Conservation (phyloP, 2,329 filamentous ascomycete species). For the Scopulariopsis brevicaulis region DNA sequence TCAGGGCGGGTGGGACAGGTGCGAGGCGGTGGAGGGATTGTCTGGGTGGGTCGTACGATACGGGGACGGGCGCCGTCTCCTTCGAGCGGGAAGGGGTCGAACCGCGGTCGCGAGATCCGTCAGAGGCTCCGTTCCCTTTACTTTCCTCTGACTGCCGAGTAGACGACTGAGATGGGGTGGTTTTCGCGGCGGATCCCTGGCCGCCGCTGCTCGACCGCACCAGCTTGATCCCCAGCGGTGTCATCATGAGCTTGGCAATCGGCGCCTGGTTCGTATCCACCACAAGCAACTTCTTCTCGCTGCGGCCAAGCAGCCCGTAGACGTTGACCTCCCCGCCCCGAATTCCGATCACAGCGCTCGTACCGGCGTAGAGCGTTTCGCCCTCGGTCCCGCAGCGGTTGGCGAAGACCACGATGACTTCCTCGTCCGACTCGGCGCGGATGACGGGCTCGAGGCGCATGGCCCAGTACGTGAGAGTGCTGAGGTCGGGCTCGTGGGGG, state of each 20-base stretch:
- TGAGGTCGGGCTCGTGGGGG: conserved; percentile 51
- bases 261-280: conserved; percentile 46
- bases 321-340: conserved; percentile 52
- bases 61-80: not conserved
- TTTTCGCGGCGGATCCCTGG: not conserved
- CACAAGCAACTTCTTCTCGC: conserved; percentile 54
- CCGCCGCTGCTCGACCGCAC: not conserved
- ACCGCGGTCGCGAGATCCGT: not conserved
- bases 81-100: not conserved
- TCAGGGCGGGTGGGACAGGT: not conserved
- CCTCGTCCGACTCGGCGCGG: conserved; percentile 33
- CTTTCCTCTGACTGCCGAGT: not conserved
- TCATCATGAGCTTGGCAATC: conserved; percentile 28
- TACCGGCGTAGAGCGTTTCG: conserved; percentile 59
- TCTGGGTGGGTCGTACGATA: not conserved
- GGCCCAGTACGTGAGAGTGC: conserved; percentile 66
- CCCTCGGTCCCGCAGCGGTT: conserved; percentile 60
- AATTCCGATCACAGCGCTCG: conserved; percentile 59
- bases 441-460: conserved; percentile 58
- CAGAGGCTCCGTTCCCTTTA: not conserved
- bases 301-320: conserved; percentile 59
- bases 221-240: not conserved
- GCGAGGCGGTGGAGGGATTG: not conserved
- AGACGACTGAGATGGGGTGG: not conserved
- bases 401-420: conserved; percentile 59